Base-by-base conservation (phyloP, 306 rosid genomes). In the Nissolia schottii region DNA sequence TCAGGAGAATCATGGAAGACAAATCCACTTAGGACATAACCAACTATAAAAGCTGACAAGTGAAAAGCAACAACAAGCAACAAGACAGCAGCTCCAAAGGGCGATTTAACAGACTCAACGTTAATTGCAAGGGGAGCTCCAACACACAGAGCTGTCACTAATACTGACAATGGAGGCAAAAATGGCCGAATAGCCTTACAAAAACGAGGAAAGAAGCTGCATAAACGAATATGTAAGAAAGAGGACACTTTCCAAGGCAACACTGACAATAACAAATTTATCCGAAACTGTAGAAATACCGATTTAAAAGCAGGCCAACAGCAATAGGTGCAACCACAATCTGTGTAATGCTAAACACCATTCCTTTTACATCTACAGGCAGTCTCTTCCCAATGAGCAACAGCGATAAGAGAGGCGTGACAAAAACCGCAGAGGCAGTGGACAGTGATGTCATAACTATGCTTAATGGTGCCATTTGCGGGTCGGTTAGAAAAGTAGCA, bases 61-160 rank as follows among this genome's bases (percentile, higher is more conserved):
- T 93, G 98, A 64, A 93, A 93, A 24, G 91, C 84, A 76, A 86
- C 65, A 63, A 93, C 75, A 23, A 93, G 85, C 32, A 91, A 78
- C 73, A 85, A 71, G 72, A 93, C 69, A 72, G 87, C 46, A 31
- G 84, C 19, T 61, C 98, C 98, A 40, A 93, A 85, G 56, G 97
- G 88, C 50, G 96, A 87, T 59, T 86, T 53, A 54, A 93, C 86
- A 48, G 94, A 83, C n/a, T 89, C 77, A n/a, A 91, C 62, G 79
- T 91, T 89, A 46, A 91, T 80, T 10, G 98, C 96, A 23, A 93
- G 96, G 19, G 98, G 98, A 34, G 98, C 98, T 78, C 98, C 98
- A 77, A 89, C 96, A 77, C 98, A 91, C 29, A 86, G 83, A 40
- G 98, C 86, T 56, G 96, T 92, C 64, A 91, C 92, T 58, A 89